Base-by-base conservation (phyloP, 202 grass and related monocot genomes). In the Setaria viridis region DNA sequence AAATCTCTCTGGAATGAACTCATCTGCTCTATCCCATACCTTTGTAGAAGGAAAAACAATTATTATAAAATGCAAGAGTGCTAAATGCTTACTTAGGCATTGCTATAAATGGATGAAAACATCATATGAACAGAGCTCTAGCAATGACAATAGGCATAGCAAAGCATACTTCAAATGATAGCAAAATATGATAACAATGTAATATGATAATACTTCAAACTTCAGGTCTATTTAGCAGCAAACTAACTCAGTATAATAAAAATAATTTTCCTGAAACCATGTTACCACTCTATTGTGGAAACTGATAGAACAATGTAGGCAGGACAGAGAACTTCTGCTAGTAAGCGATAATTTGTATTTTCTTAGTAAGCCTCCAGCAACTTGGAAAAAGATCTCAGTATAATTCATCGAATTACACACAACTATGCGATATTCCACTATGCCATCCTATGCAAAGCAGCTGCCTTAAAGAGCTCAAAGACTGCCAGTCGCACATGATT, bases 21-120 rank as follows among this genome's bases (percentile, higher is more conserved):
- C 91, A 85, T 99, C 88, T 74, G 96, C 90, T 79, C 51, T 93
- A 59, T 95, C 93, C 96, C 96, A 99, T 57, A 99, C 93, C 96
- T 98, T 92, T 55, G 3, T 33, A 80, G 32, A 59, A 72, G 70
- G 21, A 82, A 80, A 88, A 81, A 75, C 58, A 81, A 66, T 46
- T 32, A 13, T 87, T 81, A 79, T n/a, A 84, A 54, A 83, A 78
- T 74, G 34, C 7, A 83, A 80, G 47, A 67, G 11, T 70, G 46
- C 17, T 25, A 41, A 50, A 11, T 46, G 62, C 16, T 72, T 42
- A 51, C 48, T 54, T 9, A 85, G 15, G 7, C 51, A 25, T 62
- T 74, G 77, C 67, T 73, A 87, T 54, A 3, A 62, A 46, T 75
- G 15, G 16, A 67, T 43, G 13, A 60, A 0, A 33, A 59, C 34